A percentile compares a stretch with the other conserved stretches of the same genome.
phyloP scores from a whole-genome alignment of 768 basidiomycete genomes.

The Naganishia friedmannii region DNA sequence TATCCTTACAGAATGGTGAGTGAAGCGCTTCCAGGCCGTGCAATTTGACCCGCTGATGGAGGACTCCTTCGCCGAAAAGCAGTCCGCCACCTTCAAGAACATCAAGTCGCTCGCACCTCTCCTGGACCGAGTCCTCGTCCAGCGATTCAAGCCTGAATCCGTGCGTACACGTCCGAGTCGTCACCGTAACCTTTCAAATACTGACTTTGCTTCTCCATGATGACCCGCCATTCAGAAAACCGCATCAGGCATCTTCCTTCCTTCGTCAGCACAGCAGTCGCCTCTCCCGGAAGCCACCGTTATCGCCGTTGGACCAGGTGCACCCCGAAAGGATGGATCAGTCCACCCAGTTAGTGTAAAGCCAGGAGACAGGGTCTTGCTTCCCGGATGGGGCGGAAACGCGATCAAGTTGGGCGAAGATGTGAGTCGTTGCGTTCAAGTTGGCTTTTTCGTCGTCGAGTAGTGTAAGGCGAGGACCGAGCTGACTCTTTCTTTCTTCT shows the following conservation, averaged over 20 bases:
- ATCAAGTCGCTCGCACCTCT: constrained; percentile 88
- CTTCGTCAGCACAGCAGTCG: constrained; percentile 75
- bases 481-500: constrained; percentile 16
- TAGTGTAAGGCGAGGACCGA: not conserved
- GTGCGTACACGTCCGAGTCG: constrained; percentile 56
- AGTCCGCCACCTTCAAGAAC: constrained; percentile 80
- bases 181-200: not conserved
- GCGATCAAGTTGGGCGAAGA: constrained; percentile 95
- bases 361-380: constrained; percentile 84
- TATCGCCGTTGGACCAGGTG: constrained; percentile 90
- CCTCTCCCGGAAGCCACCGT: constrained; percentile 97
- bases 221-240: constrained; percentile 71
- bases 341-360: constrained; percentile 72
- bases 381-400: constrained; percentile 96
- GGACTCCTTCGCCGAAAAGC: not conserved
- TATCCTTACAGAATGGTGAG: constrained; percentile 9
- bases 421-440: constrained; percentile 58
- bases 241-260: constrained; percentile 90
- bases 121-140: constrained; percentile 92
- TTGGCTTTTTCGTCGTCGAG: not conserved
- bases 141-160: constrained; percentile 93
- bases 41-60: no score
- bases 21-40: not conserved
- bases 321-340: constrained; percentile 63
- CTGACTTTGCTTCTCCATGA: not conserved